A percentile compares a stretch with the other conserved stretches of the same genome.
phyloP scores from a whole-genome alignment of 331 rosid genomes.

The Pyrus hybrid region DNA sequence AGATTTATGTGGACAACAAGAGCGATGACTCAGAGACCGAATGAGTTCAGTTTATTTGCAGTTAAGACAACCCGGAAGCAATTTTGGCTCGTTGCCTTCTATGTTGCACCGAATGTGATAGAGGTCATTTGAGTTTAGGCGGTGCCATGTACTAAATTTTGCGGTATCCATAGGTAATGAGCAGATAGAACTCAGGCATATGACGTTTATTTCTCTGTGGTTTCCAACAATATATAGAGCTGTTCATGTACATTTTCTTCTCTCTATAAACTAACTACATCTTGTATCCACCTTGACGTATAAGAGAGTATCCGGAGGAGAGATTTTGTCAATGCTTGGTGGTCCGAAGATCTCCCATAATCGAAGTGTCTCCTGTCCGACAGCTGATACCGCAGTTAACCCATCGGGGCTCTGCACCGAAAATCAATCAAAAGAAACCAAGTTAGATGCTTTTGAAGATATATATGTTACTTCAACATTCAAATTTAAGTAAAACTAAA shows the following conservation, averaged over 20 bases:
- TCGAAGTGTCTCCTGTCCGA: constrained; percentile 66
- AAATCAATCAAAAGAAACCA: not conserved
- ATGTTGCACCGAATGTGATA: not conserved
- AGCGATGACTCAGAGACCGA: constrained; percentile 23
- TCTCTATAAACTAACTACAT: not conserved
- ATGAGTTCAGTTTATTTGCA: constrained; percentile 14
- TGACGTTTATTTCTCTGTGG: not conserved
- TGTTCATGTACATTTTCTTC: not conserved
- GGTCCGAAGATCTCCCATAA: constrained; percentile 73
- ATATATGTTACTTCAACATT: not conserved
- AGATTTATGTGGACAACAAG: constrained; percentile 31
- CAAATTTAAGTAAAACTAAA: not conserved
- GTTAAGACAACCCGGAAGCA: not conserved
- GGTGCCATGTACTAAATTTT: not conserved
- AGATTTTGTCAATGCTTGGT: constrained; percentile 15
- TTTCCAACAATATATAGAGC: not conserved
- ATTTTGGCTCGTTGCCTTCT: not conserved
- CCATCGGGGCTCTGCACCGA: constrained; percentile 75
- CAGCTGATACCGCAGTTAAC: constrained; percentile 60
- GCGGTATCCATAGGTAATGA: not conserved
- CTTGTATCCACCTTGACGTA: constrained; percentile 24
- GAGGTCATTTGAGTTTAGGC: not conserved
- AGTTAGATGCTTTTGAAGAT: not conserved
- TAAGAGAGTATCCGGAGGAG: constrained; percentile 40
- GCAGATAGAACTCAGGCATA: not conserved